phyloP scores from a whole-genome alignment of 805 yeast species.

The Kodamaea lidongshanica region DNA sequence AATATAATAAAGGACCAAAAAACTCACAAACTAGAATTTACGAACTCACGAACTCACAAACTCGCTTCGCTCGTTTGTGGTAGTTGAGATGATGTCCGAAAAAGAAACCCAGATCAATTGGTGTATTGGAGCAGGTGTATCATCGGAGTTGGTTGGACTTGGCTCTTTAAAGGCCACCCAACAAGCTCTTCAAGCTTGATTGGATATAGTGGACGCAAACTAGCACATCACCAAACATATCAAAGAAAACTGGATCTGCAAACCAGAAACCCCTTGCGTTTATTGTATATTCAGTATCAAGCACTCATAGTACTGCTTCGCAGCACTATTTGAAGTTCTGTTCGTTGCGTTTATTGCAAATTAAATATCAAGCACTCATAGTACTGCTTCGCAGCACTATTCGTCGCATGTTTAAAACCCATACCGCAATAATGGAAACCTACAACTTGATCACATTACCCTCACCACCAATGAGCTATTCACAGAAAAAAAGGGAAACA shows the following conservation, averaged over 20 bases:
- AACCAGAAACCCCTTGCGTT: slow-evolving; percentile 20
- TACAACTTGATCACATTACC: slow-evolving; percentile 58
- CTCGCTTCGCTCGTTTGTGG: no score
- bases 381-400: no score
- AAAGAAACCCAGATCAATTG: slow-evolving; percentile 31
- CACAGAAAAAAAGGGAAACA: slow-evolving; percentile 56
- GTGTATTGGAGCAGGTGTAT: slow-evolving; percentile 87
- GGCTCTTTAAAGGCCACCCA: slow-evolving; percentile 44
- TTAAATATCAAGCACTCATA: no score
- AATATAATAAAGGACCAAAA: no score
- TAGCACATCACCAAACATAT: slow-evolving; percentile 55
- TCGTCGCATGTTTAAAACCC: no score
- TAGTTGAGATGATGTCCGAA: slow-evolving; percentile 32
- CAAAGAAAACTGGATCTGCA: slow-evolving; percentile 48
- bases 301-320: no score
- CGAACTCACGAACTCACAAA: no score
- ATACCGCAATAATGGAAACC: slow-evolving; percentile 16
- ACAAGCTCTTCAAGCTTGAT: slow-evolving; percentile 29
- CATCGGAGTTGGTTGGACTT: slow-evolving; percentile 68
- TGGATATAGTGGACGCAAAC: slow-evolving; percentile 70
- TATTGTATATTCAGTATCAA: no score
- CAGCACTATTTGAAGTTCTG: no score
- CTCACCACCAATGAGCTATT: slow-evolving; percentile 85
- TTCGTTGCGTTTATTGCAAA: no score
- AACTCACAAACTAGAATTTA: no score